Evolutionary conservation across 139 green algal genomes (phyloP).

Genomic region (Chlamydomonas sphaeroides): DNA sequence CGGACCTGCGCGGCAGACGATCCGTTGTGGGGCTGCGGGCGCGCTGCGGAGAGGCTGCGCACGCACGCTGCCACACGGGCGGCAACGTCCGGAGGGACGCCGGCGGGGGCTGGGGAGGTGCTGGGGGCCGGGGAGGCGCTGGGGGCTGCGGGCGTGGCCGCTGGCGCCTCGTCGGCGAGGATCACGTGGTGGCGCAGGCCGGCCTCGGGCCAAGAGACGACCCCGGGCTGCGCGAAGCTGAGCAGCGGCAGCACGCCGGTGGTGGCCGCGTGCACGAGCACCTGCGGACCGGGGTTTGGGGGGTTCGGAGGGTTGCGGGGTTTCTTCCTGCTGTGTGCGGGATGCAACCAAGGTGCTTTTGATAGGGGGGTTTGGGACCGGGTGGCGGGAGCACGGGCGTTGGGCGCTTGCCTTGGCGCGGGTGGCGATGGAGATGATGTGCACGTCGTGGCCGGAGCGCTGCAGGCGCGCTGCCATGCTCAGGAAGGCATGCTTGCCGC

Average conservation of each 20-base stretch:
- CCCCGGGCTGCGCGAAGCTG: background rate
- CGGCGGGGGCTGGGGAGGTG: background rate
- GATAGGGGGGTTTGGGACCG: too few species aligned
- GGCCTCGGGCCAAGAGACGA: slow-evolving; percentile 1
- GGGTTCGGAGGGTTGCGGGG: too few species aligned
- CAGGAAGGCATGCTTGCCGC: slow-evolving; percentile 50
- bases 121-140: background rate
- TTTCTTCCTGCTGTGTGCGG: too few species aligned
- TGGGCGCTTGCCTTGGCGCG: slow-evolving; percentile 23
- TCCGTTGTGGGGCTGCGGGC: too few species aligned
- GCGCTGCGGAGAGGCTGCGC: background rate
- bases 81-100: background rate
- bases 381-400: too few species aligned
- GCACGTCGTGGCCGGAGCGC: background rate
- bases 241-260: background rate
- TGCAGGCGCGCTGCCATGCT: slow-evolving; percentile 35
- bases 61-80: background rate
- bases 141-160: too few species aligned
- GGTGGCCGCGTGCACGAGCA: slow-evolving; percentile 20
- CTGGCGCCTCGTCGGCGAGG: background rate
- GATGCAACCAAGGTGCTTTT: too few species aligned
- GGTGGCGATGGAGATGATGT: slow-evolving; percentile 1
- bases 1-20: too few species aligned
- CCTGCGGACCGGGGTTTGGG: background rate
- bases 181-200: slow-evolving; percentile 16